Base-by-base conservation (phyloP, 177 flowering plant genomes). In the Vitis hybrid region DNA sequence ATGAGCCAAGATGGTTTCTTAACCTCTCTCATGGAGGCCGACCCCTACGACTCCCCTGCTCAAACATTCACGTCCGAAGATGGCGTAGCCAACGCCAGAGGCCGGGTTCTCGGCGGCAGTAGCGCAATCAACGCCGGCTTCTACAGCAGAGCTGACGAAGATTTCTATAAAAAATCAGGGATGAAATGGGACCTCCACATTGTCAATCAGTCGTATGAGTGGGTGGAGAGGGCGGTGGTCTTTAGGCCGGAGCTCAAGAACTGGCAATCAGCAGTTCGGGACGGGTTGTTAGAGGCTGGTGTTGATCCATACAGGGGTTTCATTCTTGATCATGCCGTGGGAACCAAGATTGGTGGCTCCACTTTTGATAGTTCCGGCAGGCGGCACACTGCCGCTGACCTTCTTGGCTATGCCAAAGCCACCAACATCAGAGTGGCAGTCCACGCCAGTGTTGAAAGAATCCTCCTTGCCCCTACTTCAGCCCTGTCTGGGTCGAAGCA, bases 21-120 rank as follows among this genome's bases (percentile, higher is more conserved):
- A 56, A 14, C 86, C 1, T 75, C 88, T 0, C 75, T 93, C 6
- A 71, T 59, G 52, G 83, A 87, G 4, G 80, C 75, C 19, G 82
- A 88, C 60, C 30, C 67, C 2, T 60, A 57, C 21, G 81, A 85
- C 48, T 91, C 98, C 3, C 91, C 98, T 1, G 88, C 93, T 3
- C 91, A 94, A 51, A 76, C 89, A 24, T 93, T 94, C 78, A 83
- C 77, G 2, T 91, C 98, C 0, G 92, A 89, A 59, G 97, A 93
- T 6, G 99, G 97, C 2, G 92, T 92, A 11, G 85, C 85, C 0
- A 94, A 91, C 59, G 87, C 92, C 52, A 68, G 98, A 58, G 99
- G 94, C 1, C 80, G 98, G 6, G 84, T 94, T 66, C 94, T 94
- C n/a, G 99, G 99, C 0, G 99, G 99, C 10, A 90, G 97, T 77